Evolutionary conservation across 768 basidiomycete species (phyloP).

Genomic region (Hygrophoropsis aurantiaca): DNA sequence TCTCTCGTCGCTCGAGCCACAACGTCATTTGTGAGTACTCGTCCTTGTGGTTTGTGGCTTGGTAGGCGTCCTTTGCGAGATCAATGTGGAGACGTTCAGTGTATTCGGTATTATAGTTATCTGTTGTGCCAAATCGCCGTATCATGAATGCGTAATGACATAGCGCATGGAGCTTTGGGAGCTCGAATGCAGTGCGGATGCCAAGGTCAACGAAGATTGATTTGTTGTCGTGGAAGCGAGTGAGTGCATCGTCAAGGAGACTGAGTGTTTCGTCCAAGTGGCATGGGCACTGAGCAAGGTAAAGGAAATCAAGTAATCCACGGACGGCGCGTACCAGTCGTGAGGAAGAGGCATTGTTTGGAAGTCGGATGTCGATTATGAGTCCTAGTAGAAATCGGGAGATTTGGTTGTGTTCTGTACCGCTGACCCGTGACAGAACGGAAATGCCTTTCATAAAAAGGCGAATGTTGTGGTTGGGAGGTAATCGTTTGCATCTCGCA

Average conservation of each 20-base stretch:
- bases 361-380: constrained; percentile 22
- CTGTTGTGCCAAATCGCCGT: constrained; percentile 16
- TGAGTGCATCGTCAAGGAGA: constrained; percentile 23
- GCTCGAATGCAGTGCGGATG: constrained; percentile 13
- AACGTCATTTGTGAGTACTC: constrained; percentile 38
- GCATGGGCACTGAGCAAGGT: constrained; percentile 30
- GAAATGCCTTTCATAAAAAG: constrained; percentile 37
- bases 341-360: background rate
- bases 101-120: constrained; percentile 28
- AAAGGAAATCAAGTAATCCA: constrained; percentile 39
- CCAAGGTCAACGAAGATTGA: constrained; percentile 27
- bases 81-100: constrained; percentile 25
- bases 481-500: constrained; percentile 28
- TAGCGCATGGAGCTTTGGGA: constrained; percentile 27
- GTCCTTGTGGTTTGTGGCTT: constrained; percentile 35
- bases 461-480: constrained; percentile 34
- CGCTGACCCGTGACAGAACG: constrained; percentile 30
- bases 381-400: constrained; percentile 29
- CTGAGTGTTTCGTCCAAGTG: constrained; percentile 31
- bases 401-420: constrained; percentile 35
- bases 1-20: constrained; percentile 36
- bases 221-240: constrained; percentile 38
- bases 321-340: constrained; percentile 17
- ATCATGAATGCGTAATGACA: constrained; percentile 21
- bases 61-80: constrained; percentile 20